These are phyloP conservation scores for Metschnikowia hibisci DNA, from an alignment of 805 yeast genomes.

Conservation along the genomic window DNA sequence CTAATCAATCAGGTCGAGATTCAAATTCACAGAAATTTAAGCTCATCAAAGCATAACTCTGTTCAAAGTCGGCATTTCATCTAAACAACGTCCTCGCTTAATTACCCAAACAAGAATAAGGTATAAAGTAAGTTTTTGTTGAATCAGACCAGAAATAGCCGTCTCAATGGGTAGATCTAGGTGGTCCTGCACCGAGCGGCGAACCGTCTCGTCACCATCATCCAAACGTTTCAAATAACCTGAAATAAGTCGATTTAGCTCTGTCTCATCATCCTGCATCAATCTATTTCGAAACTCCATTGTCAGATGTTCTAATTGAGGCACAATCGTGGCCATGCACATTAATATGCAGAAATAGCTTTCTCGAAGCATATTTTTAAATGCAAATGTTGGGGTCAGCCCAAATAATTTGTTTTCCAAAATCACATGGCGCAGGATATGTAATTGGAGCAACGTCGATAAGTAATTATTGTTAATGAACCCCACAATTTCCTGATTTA, in stretches of 20 bases:
- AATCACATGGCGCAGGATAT: conserved; percentile 5
- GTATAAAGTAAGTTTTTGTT: neutral
- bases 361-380: conserved; percentile 4
- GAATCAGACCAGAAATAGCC: neutral
- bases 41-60: no score
- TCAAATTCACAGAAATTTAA: no score
- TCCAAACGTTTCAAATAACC: conserved; percentile 1
- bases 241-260: neutral
- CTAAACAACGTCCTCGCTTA: neutral
- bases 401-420: conserved; percentile 6
- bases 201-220: neutral
- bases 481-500: neutral
- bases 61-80: neutral
- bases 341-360: neutral
- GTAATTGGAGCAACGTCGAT: conserved; percentile 2
- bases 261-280: neutral
- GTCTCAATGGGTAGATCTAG: neutral
- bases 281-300: neutral
- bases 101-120: conserved; percentile 3
- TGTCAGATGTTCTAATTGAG: neutral
- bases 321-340: neutral
- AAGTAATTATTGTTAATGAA: neutral
- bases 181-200: neutral
- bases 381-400: neutral
- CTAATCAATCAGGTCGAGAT: no score